Evolutionary conservation across 2,329 filamentous ascomycete genomes (phyloP), one percentile per base, ranked within the genome.

Genomic region (Fusarium subglutinans): DNA sequence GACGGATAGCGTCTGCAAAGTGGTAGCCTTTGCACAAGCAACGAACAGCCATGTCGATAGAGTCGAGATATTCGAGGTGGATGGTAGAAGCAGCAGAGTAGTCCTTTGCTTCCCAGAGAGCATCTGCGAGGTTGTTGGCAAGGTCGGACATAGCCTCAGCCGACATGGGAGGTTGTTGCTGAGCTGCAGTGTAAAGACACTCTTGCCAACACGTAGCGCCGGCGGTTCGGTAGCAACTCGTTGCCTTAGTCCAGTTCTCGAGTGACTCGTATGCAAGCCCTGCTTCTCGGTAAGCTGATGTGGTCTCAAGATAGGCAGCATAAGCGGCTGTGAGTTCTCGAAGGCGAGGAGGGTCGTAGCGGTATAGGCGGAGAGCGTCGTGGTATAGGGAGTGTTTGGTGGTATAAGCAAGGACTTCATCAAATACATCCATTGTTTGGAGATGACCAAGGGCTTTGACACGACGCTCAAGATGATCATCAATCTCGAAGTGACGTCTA

Each of bases 221-320:
- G 2, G 94, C 94, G 3, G 93, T 90, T 69, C 94, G 91, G 83
- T 98, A 99, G 80, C 93, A 94, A 78, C 91, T 89, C 69, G 93
- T 95, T 15, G 96, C 96, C 44, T 92, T 88, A 26, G 85, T 80
- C 79, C 93, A 94, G 80, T 95, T 90, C 18, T 86, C 84, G 15
- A 99, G 90, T 26, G 92, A 98, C 81, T 98, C 96, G 82, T 97
- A 97, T 8, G 95, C 93, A 75, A 98, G 89, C 12, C 94, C 96
- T 24, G 96, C 96, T 81, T 98, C 94, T 76, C 93, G 92, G 84
- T 94, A 94, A 33, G 91, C 88, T 28, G 94, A 97, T 58, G 88
- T 90, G 4, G 89, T 88, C 79, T 92, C 91, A 30, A 99, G 91
- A 76, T 94, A 88, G 69, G 90, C 87, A 55, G 95, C 96, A 79